phyloP scores from a whole-genome alignment of 345 rosid species.

The Euphorbia peplus region DNA sequence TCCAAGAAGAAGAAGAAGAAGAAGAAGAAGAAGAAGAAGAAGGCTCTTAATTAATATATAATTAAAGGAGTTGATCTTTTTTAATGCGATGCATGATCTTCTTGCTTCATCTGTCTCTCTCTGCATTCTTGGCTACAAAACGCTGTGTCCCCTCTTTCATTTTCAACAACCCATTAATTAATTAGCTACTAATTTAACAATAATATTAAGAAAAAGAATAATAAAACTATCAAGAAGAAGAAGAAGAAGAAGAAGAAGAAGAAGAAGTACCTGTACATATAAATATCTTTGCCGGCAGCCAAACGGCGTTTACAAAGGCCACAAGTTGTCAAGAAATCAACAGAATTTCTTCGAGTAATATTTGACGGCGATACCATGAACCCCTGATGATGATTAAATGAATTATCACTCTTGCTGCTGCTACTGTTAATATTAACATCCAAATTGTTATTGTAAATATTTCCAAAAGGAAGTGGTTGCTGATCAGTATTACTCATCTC shows the following conservation, averaged over 20 bases:
- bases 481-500: neutral
- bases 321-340: slow-evolving; percentile 57
- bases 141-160: slow-evolving; percentile 86
- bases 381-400: neutral
- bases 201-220: no score
- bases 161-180: no score
- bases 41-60: no score
- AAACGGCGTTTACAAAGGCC: slow-evolving; percentile 69
- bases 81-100: no score
- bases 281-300: slow-evolving; percentile 68
- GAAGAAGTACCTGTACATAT: slow-evolving; percentile 68
- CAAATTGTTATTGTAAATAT: neutral
- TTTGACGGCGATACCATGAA: slow-evolving; percentile 51
- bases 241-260: no score
- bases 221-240: no score
- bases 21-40: slow-evolving; percentile 14
- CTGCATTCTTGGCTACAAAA: slow-evolving; percentile 87
- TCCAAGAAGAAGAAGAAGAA: no score
- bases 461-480: neutral
- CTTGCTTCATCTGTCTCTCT: slow-evolving; percentile 67
- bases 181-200: no score
- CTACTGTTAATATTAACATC: neutral
- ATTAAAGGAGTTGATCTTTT: no score
- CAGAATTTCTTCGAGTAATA: slow-evolving; percentile 16
- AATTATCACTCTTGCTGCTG: no score